Base-by-base conservation (phyloP, 1,284 basidiomycete species). In the Laetiporus sulphureus region DNA sequence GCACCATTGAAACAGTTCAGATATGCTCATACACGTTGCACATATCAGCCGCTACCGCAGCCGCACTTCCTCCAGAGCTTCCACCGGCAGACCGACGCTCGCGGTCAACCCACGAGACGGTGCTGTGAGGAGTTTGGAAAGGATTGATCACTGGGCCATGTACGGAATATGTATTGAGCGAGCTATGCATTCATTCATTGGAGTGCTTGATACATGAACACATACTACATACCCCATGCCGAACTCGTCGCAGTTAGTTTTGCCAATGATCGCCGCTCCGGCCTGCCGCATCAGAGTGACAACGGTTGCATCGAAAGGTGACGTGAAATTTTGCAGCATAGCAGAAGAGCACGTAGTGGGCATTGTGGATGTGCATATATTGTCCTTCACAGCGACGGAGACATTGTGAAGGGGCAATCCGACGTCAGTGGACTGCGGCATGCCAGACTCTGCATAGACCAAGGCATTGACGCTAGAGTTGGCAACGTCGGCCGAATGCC, bases 231-330 rank as follows among this genome's bases (percentile, higher is more conserved):
- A 92, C 84, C 95, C 95, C 95, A 99, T 99, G 0, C 94, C 94
- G 63, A 99, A 99, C 62, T 98, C 95, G 60, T 99, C 95, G 63
- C 92, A 93, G 59, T 97, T 97, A 0, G 93, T 86, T 65, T 95
- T 95, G 2, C 91, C 93, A 0, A 84, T 57, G 11, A 98, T 75
- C 7, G 73, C 61, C 0, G 85, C 91, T 1, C 91, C 93, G 0
- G 75, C 71, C 0, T 66, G 49, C 1, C 72, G 66, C 0, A 99
- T 65, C 2, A 80, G 63, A 1, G 65, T 49, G 0, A 97, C 89
- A 4, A 87, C 87, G 0, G 91, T 92, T 35, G 95, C 92, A 58
- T 93, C 87, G 56, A 87, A 93, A 0, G 91, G 91, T 0, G 94
- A 79, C 0, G 55, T 60, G 55, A 89, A 98, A 19, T 75, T 84